phyloP scores from a whole-genome alignment of 176 grass and related monocot genomes.

The Oryza australiensis region DNA sequence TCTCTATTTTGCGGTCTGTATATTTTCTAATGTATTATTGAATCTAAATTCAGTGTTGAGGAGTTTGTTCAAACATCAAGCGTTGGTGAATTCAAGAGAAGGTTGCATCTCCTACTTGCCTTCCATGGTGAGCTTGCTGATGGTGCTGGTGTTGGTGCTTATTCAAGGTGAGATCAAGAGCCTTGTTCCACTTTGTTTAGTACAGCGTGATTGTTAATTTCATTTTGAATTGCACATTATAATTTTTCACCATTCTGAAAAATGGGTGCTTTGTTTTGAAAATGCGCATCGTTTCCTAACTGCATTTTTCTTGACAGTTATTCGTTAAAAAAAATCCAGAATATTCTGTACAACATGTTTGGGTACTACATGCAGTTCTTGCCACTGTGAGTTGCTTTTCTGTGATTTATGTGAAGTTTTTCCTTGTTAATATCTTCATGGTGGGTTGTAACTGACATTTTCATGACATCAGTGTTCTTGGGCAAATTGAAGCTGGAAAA shows the following conservation, averaged over 20 bases:
- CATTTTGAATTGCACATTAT: neutral
- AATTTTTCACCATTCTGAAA: neutral
- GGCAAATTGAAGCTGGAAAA: conserved; percentile 65
- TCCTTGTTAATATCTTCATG: conserved; percentile 27
- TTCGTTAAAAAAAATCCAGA: conserved; percentile 48
- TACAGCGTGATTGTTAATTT: conserved; percentile 8
- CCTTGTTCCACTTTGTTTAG: neutral
- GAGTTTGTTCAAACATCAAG: conserved; percentile 88
- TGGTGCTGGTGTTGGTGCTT: conserved; percentile 50
- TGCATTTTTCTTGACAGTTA: conserved; percentile 42
- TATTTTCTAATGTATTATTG: conserved; percentile 40
- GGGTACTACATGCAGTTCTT: conserved; percentile 92
- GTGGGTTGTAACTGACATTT: conserved; percentile 31
- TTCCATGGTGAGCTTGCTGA: conserved; percentile 73
- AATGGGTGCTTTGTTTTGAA: neutral
- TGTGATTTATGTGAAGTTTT: conserved; percentile 28
- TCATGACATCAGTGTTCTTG: conserved; percentile 51
- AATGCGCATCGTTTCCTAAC: conserved; percentile 18
- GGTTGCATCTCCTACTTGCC: conserved; percentile 76
- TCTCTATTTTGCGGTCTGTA: conserved; percentile 6
- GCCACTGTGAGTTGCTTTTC: conserved; percentile 56
- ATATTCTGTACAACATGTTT: conserved; percentile 90
- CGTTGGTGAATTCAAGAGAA: conserved; percentile 90
- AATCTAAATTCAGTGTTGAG: conserved; percentile 68
- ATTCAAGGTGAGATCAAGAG: conserved; percentile 61